Conservation (phyloP, 306 rosid genomes). For the Cicer yamashitae region DNA sequence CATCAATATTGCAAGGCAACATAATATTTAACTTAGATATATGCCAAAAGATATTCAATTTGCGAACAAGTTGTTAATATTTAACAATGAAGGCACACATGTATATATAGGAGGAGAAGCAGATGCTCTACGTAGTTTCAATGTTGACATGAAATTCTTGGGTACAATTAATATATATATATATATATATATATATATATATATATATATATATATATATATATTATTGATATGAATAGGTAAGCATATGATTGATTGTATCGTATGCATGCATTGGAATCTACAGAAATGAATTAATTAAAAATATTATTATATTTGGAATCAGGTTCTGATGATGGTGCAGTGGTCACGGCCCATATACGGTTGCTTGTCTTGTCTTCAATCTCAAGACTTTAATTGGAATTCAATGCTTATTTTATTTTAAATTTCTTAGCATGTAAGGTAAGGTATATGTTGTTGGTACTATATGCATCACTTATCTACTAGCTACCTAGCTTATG, state of each 20-base stretch:
- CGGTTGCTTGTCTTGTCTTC: neutral
- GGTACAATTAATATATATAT: conserved; percentile 8
- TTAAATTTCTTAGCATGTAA: conserved; percentile 33
- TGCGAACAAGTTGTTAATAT: too few relatives aligned
- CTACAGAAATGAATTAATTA: neutral
- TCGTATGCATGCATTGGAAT: conserved; percentile 35
- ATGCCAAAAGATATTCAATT: neutral
- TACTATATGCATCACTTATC: conserved; percentile 23
- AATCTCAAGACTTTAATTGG: conserved; percentile 20
- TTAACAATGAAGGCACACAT: neutral
- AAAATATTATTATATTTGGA: neutral
- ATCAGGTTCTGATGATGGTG: conserved; percentile 39
- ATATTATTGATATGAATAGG: neutral
- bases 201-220: neutral
- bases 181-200: neutral
- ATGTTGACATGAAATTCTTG: conserved; percentile 18
- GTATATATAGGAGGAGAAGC: neutral
- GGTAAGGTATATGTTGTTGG: neutral
- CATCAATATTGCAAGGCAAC: neutral
- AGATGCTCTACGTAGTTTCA: neutral
- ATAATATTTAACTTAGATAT: neutral
- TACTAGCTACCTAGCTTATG: conserved; percentile 2
- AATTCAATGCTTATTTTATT: neutral
- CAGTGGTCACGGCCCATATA: conserved; percentile 40
- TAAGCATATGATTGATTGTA: neutral